phyloP scores from a whole-genome alignment of 768 basidiomycete species.

The Amyloporia xantha region DNA sequence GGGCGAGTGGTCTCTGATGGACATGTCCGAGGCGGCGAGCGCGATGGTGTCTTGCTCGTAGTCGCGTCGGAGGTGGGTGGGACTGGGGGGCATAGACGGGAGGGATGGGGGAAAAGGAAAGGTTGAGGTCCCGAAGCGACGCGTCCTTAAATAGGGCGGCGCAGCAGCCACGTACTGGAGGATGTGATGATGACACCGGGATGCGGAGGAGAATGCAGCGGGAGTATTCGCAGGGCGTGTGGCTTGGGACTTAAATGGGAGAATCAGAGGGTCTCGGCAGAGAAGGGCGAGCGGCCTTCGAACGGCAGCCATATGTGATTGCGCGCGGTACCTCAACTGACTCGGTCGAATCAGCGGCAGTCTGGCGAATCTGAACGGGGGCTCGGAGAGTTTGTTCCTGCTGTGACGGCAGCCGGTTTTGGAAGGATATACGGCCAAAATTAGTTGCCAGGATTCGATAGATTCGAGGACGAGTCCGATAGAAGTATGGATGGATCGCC shows the following conservation, averaged over 20 bases:
- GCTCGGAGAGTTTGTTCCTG: conserved; percentile 13
- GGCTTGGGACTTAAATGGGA: conserved; percentile 26
- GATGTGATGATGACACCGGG: conserved; percentile 17
- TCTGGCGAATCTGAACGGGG: conserved; percentile 9
- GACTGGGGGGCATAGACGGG: conserved; percentile 37
- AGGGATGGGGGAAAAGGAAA: conserved; percentile 19
- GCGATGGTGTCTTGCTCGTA: conserved; percentile 27
- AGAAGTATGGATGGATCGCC: conserved; percentile 12
- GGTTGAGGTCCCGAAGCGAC: conserved; percentile 21
- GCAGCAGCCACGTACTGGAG: conserved; percentile 24
- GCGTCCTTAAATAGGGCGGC: conserved; percentile 34
- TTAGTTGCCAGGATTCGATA: background rate
- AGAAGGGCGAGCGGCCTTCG: conserved; percentile 25
- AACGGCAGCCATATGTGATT: conserved; percentile 27
- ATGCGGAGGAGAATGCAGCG: conserved; percentile 15
- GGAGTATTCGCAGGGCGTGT: conserved; percentile 8
- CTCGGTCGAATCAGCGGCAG: conserved; percentile 33
- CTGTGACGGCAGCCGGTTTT: conserved; percentile 10
- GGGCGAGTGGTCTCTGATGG: conserved; percentile 23
- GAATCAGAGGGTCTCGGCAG: conserved; percentile 40
- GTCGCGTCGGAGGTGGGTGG: conserved; percentile 31
- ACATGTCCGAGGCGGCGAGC: conserved; percentile 21
- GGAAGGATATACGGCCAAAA: conserved; percentile 1
- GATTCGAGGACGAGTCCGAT: background rate
- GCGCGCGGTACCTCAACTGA: conserved; percentile 37